Evolutionary conservation across 371 early-diverging fungal species (phyloP).

Genomic region (Entomophthora muscae): DNA sequence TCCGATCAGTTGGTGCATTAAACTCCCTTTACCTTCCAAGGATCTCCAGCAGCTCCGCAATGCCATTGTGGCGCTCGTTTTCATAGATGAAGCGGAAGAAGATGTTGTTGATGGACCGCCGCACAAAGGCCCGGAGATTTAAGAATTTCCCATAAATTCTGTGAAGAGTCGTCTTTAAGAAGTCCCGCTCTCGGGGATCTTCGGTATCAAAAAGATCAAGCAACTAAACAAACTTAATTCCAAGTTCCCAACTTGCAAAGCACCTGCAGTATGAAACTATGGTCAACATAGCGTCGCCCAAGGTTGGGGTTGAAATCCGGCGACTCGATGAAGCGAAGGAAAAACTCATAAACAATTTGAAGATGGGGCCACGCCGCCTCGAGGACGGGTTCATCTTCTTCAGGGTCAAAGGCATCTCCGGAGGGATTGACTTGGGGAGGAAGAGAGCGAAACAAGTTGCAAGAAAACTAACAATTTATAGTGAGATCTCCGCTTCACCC

Average conservation of each 20-base stretch:
- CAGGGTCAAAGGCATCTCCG: slow-evolving; percentile 91
- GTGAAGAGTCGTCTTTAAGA: slow-evolving; percentile 91
- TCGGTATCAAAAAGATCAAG: slow-evolving; percentile 92
- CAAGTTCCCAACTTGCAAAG: background rate
- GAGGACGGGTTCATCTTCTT: slow-evolving; percentile 93
- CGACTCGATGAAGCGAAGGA: slow-evolving; percentile 89
- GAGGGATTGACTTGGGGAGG: slow-evolving; percentile 80
- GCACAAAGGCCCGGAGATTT: slow-evolving; percentile 82
- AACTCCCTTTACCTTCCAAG: slow-evolving; percentile 49
- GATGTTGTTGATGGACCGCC: slow-evolving; percentile 88
- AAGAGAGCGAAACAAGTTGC: slow-evolving; percentile 84
- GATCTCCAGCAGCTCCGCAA: slow-evolving; percentile 93
- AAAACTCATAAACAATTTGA: slow-evolving; percentile 91
- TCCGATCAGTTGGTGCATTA: background rate
- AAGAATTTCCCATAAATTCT: slow-evolving; percentile 95
- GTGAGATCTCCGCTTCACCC: too few species aligned
- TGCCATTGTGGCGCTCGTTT: slow-evolving; percentile 86
- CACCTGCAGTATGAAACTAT: slow-evolving; percentile 78
- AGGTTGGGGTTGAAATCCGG: slow-evolving; percentile 89
- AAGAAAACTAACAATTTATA: slow-evolving; percentile 40
- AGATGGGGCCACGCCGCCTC: slow-evolving; percentile 96
- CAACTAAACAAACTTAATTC: slow-evolving; percentile 27
- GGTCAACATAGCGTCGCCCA: slow-evolving; percentile 88
- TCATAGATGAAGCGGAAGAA: slow-evolving; percentile 95
- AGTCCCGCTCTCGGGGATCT: slow-evolving; percentile 94